phyloP scores from a whole-genome alignment of 129 eudicot species.

The Dittrichia graveolens region DNA sequence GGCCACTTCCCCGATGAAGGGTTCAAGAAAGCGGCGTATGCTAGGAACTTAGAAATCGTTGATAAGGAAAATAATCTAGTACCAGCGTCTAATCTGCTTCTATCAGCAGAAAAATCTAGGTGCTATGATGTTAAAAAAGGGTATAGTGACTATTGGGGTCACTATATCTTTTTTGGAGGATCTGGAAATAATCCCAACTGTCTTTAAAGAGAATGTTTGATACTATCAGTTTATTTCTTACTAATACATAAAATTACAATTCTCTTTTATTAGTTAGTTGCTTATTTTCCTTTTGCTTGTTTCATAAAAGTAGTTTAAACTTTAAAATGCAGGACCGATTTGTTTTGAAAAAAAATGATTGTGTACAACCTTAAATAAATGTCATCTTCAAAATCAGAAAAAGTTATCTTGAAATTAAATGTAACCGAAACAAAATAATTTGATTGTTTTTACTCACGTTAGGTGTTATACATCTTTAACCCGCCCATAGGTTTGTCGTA shows the following conservation, averaged over 20 bases:
- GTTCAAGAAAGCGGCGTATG: constrained; percentile 21
- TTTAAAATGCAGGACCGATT: neutral
- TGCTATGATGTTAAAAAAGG: constrained; percentile 24
- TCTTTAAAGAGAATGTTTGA: neutral
- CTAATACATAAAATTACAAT: too few relatives aligned
- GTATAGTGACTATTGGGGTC: constrained; percentile 22
- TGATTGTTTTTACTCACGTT: too few relatives aligned
- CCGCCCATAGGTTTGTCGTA: too few relatives aligned
- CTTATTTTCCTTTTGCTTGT: neutral
- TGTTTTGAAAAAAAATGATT: too few relatives aligned
- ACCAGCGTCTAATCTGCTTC: neutral
- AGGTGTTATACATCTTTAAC: too few relatives aligned
- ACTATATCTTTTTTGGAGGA: constrained; percentile 32
- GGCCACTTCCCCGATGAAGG: constrained; percentile 36
- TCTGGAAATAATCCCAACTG: constrained; percentile 23
- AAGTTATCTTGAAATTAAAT: too few relatives aligned
- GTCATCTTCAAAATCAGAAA: too few relatives aligned
- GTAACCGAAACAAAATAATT: too few relatives aligned
- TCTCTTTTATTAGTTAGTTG: neutral
- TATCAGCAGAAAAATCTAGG: neutral
- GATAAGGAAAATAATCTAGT: neutral
- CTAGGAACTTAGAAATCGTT: constrained; percentile 27
- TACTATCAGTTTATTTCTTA: neutral
- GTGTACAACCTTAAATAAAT: too few relatives aligned
- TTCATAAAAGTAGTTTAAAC: neutral